Evolutionary conservation across 257 asterid genomes (phyloP).

Genomic region (Ligustrum vulgare): DNA sequence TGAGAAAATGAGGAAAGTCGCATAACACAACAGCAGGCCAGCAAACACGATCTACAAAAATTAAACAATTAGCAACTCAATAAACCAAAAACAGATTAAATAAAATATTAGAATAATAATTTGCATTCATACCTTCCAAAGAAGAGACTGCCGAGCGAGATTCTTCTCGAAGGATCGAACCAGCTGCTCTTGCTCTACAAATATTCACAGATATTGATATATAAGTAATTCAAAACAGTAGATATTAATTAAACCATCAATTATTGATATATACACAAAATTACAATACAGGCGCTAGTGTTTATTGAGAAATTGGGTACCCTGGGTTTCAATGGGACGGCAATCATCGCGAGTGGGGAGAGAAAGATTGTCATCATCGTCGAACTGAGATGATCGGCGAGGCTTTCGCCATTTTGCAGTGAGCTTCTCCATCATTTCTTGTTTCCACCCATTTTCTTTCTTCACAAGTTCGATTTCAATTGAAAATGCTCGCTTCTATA

Average conservation of each 20-base stretch:
- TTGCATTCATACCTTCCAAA: constrained; percentile 67
- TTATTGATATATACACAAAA: constrained; percentile 5
- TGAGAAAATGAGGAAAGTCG: constrained; percentile 63
- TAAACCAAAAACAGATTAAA: background rate
- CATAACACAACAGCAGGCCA: constrained; percentile 60
- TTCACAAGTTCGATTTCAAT: background rate
- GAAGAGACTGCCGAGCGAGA: constrained; percentile 68
- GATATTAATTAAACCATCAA: background rate
- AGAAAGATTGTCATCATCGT: constrained; percentile 47
- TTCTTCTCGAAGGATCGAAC: constrained; percentile 73
- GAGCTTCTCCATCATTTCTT: constrained; percentile 52
- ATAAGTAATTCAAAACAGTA: constrained; percentile 16
- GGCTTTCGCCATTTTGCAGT: constrained; percentile 59
- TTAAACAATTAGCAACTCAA: background rate
- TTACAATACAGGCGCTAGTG: background rate
- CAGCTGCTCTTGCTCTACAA: constrained; percentile 85
- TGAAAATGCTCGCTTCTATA: too few relatives aligned
- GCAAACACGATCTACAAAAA: constrained; percentile 58
- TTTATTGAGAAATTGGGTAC: constrained; percentile 23
- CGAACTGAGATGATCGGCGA: constrained; percentile 24
- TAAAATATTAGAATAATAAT: background rate
- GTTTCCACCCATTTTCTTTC: background rate
- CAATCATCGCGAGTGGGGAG: constrained; percentile 79
- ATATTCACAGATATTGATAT: constrained; percentile 10
- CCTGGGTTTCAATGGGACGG: constrained; percentile 73